Conservation (phyloP, 768 basidiomycete species). For the Amanita phalloides region DNA sequence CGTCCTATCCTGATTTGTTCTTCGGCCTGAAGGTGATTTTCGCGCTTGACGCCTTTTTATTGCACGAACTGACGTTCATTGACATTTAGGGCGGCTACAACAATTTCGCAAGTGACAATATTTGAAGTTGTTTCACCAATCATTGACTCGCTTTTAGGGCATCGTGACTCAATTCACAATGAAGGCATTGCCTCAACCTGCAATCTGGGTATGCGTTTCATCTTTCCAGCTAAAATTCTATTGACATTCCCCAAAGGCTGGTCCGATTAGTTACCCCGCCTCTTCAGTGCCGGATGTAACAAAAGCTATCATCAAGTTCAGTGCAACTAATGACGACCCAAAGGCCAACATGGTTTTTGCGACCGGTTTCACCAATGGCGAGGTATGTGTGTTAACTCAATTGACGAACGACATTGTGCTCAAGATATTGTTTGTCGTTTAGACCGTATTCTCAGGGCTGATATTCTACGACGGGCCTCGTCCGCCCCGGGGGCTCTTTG, state of each 20-base stretch:
- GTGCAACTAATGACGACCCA: constrained; percentile 32
- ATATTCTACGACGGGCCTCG: constrained; percentile 45
- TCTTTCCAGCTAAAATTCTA: background rate
- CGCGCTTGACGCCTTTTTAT: background rate
- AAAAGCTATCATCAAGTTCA: constrained; percentile 30
- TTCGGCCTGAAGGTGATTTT: constrained; percentile 26
- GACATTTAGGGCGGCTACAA: constrained; percentile 44
- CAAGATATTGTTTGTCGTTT: background rate
- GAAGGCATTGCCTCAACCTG: constrained; percentile 39
- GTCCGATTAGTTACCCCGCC: constrained; percentile 25
- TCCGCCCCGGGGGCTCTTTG: constrained; percentile 32
- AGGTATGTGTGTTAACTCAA: background rate
- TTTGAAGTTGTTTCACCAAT: background rate
- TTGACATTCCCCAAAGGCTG: constrained; percentile 27
- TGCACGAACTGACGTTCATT: background rate
- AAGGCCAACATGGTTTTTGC: constrained; percentile 23
- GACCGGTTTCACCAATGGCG: background rate
- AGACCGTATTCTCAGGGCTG: constrained; percentile 13
- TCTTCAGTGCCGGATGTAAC: constrained; percentile 14
- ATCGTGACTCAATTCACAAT: constrained; percentile 51
- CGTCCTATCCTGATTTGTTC: constrained; percentile 27
- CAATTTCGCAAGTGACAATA: constrained; percentile 31
- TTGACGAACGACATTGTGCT: background rate
- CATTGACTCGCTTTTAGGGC: constrained; percentile 21
- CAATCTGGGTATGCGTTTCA: constrained; percentile 43